phyloP scores from a whole-genome alignment of 2,329 filamentous ascomycete species.

The Fusarium torulosum region DNA sequence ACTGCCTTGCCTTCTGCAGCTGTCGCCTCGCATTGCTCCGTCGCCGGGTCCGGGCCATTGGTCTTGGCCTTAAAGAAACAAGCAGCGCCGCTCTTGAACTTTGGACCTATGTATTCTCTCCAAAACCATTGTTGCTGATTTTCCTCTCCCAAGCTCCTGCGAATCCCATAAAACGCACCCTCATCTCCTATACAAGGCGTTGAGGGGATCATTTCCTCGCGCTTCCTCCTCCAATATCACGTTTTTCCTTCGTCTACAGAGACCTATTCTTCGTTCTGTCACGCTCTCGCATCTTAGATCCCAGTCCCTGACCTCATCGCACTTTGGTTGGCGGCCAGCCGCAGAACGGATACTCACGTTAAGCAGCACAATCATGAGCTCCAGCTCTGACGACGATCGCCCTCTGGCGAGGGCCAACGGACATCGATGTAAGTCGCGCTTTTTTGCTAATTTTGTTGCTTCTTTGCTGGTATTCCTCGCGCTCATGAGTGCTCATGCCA shows the following conservation, averaged over 20 bases:
- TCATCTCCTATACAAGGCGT: slow-evolving; percentile 54
- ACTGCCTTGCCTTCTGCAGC: slow-evolving; percentile 29
- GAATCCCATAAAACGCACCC: slow-evolving; percentile 39
- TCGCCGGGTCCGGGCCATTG: slow-evolving; percentile 37
- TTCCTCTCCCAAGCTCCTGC: slow-evolving; percentile 33
- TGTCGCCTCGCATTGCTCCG: slow-evolving; percentile 39
- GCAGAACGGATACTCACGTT: slow-evolving; percentile 42
- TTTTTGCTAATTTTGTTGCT: slow-evolving; percentile 33
- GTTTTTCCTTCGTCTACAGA: slow-evolving; percentile 24
- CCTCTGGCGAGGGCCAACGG: slow-evolving; percentile 80
- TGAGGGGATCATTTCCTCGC: slow-evolving; percentile 50
- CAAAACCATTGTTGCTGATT: slow-evolving; percentile 43
- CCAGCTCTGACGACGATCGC: slow-evolving; percentile 82
- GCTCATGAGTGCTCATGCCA: slow-evolving; percentile 22
- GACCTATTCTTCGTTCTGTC: slow-evolving; percentile 31
- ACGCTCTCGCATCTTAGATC: slow-evolving; percentile 43
- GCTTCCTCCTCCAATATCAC: slow-evolving; percentile 33
- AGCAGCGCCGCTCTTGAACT: slow-evolving; percentile 40
- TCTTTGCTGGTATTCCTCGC: slow-evolving; percentile 47
- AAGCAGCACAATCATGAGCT: slow-evolving; percentile 60
- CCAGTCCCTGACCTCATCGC: slow-evolving; percentile 50
- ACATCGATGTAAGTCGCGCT: slow-evolving; percentile 74
- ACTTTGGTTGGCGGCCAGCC: slow-evolving; percentile 41
- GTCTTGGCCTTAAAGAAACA: slow-evolving; percentile 41
- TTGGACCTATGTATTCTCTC: slow-evolving; percentile 34